Percentiles rank a stretch among this genome's conserved stretches.
Evolutionary conservation across 768 basidiomycete genomes (phyloP).

Genomic region (Termitomyces sp.): DNA sequence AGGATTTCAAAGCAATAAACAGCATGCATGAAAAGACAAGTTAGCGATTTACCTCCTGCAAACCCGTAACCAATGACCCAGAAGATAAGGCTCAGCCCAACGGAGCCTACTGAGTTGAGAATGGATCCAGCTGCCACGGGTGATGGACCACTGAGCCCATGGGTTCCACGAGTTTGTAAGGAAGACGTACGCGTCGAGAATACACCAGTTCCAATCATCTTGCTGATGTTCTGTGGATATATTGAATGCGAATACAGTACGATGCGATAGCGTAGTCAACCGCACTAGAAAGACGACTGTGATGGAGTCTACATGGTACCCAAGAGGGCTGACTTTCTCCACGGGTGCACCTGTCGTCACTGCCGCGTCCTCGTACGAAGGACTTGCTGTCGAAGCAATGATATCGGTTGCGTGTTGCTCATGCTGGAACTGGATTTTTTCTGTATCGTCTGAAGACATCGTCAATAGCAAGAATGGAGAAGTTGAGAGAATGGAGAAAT

Average conservation of each 20-base stretch:
- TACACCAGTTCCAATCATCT: constrained; percentile 38
- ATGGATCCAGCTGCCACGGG: constrained; percentile 27
- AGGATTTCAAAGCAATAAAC: background rate
- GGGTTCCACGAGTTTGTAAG: background rate
- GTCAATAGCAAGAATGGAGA: background rate
- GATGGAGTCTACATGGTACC: constrained; percentile 28
- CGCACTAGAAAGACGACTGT: constrained; percentile 13
- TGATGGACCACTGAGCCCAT: background rate
- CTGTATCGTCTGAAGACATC: constrained; percentile 17
- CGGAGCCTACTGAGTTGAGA: constrained; percentile 32
- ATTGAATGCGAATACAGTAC: background rate
- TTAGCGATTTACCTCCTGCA: constrained; percentile 25
- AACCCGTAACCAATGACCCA: constrained; percentile 37
- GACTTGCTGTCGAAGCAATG: constrained; percentile 16
- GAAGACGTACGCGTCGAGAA: constrained; percentile 25
- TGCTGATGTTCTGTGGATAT: constrained; percentile 27
- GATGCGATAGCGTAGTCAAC: background rate
- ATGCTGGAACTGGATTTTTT: constrained; percentile 1
- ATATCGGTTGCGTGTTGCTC: constrained; percentile 15
- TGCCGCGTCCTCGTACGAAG: constrained; percentile 25
- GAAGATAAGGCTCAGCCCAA: constrained; percentile 35
- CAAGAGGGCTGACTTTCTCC: constrained; percentile 31
- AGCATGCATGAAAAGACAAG: background rate
- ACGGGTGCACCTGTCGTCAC: constrained; percentile 26
- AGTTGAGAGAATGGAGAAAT: background rate